Conservation (phyloP, 2,329 filamentous ascomycete genomes). For the Fusarium oligoseptatum region DNA sequence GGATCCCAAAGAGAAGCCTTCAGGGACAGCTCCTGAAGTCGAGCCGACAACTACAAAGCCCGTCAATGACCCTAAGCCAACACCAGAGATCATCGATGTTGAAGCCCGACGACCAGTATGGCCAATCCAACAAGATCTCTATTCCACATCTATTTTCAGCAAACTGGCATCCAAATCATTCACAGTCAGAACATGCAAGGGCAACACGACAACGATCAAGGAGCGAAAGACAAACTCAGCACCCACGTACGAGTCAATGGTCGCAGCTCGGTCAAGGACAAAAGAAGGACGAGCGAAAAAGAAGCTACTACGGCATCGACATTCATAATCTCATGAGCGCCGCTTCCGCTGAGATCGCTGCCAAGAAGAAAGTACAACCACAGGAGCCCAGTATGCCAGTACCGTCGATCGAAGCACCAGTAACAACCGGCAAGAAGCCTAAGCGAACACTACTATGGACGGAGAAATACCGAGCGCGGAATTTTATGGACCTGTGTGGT, state of each 20-base stretch:
- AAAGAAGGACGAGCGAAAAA: conserved; percentile 77
- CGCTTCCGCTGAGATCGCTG: conserved; percentile 71
- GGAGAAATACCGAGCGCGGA: conserved; percentile 94
- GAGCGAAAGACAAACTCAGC: conserved; percentile 62
- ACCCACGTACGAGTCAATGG: conserved; percentile 74
- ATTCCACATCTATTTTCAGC: conserved; percentile 46
- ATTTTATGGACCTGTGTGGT: conserved; percentile 92
- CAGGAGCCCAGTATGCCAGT: conserved; percentile 52
- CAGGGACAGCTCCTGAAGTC: neutral
- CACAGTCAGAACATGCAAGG: conserved; percentile 67
- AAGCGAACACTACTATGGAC: conserved; percentile 83
- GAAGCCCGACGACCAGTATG: conserved; percentile 30
- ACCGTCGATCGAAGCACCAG: conserved; percentile 58
- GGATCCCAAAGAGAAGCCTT: conserved; percentile 35
- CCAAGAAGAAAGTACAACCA: conserved; percentile 46
- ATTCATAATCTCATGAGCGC: conserved; percentile 86
- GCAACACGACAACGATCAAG: conserved; percentile 68
- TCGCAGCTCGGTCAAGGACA: conserved; percentile 75
- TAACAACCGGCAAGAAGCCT: conserved; percentile 52
- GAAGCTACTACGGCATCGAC: conserved; percentile 91
- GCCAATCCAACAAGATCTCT: conserved; percentile 43
- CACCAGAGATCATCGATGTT: conserved; percentile 5
- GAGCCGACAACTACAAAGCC: conserved; percentile 7
- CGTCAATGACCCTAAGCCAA: neutral
- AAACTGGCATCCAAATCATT: conserved; percentile 50